Conservation (phyloP, 108 stramenopile genomes). For the Epipyxis sp. region DNA sequence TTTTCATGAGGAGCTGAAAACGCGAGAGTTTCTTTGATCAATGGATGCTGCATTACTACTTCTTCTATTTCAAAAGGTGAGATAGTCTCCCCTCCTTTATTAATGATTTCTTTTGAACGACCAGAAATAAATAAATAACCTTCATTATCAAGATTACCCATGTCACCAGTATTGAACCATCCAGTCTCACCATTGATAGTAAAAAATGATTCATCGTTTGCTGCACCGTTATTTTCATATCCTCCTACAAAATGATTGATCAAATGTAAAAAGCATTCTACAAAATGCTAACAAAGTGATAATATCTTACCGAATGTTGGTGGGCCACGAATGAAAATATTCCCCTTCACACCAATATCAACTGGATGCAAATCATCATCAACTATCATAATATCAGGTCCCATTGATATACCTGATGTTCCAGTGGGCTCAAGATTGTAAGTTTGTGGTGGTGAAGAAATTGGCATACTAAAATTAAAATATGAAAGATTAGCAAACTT, state of each 20-base stretch:
- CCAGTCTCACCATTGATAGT: conserved; percentile 41
- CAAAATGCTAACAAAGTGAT: too few species aligned
- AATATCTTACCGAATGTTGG: background rate
- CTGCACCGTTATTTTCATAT: conserved; percentile 36
- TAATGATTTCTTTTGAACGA: conserved; percentile 74
- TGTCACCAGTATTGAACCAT: conserved; percentile 75
- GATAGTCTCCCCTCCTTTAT: conserved; percentile 75
- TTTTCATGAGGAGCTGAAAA: conserved; percentile 54
- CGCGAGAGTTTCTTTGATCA: conserved; percentile 17
- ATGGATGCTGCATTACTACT: conserved; percentile 50
- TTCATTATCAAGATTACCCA: conserved; percentile 66
- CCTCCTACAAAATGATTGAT: too few species aligned
- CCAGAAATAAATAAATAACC: conserved; percentile 69
- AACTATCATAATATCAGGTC: conserved; percentile 22
- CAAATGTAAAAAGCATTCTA: too few species aligned
- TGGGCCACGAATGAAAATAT: conserved; percentile 18
- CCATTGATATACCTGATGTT: background rate
- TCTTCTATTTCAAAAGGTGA: conserved; percentile 71
- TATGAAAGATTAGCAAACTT: background rate
- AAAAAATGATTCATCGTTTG: conserved; percentile 40
- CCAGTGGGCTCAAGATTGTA: background rate
- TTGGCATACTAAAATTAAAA: conserved; percentile 16
- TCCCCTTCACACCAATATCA: background rate
- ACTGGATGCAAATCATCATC: conserved; percentile 14
- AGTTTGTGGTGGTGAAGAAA: conserved; percentile 2